Base-by-base conservation (phyloP, 2,329 filamentous ascomycete species). In the Fusarium chlamydosporum region DNA sequence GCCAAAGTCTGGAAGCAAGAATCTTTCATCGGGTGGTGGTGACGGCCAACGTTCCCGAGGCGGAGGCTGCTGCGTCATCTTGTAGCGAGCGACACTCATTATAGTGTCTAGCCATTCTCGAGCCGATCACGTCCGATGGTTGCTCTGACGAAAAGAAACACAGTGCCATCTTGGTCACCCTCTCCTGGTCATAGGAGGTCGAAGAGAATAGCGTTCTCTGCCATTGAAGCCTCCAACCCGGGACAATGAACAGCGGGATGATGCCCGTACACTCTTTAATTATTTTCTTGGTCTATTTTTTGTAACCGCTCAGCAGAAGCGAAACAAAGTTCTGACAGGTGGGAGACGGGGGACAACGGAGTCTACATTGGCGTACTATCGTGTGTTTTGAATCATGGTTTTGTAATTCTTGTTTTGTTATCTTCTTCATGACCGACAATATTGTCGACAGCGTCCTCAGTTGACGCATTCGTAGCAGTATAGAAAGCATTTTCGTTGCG, bases 1-100 rank as follows among this genome's bases (percentile, higher is more conserved):
- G 71, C 89, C 91, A 58, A 91, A 90, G 76, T 86, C 87, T 34
- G 85, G 86, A 61, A 92, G 91, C 78, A 83, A 81, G 74, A 77
- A 75, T 67, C 74, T 80, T 38, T 76, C 80, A 40, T 77, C 81
- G n/a, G 77, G 81, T 10, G 76, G 80, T 40, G 79, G 79, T 9
- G 79, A 82, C 26, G 78, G 82, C 38, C 78, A 74, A 61, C 77
- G 81, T 26, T 79, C 82, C 48, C 78, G 83, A 31, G 77, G 80
- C 46, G 74, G 78, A 31, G 80, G 80, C 42, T 87, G 85, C 77
- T 87, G 85, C 68, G 80, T 86, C 48, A 84, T 87, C 67, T 79
- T 86, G 82, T 85, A 78, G 61, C 52, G 56, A 54, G 40, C 34
- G 31, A 34, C 35, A 26, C 43, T 20, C 38, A 37, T 48, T 55